Percentiles rank a stretch among this genome's conserved stretches.
Evolutionary conservation across 768 basidiomycete genomes (phyloP).

Genomic region (Hygrophoropsis aurantiaca): DNA sequence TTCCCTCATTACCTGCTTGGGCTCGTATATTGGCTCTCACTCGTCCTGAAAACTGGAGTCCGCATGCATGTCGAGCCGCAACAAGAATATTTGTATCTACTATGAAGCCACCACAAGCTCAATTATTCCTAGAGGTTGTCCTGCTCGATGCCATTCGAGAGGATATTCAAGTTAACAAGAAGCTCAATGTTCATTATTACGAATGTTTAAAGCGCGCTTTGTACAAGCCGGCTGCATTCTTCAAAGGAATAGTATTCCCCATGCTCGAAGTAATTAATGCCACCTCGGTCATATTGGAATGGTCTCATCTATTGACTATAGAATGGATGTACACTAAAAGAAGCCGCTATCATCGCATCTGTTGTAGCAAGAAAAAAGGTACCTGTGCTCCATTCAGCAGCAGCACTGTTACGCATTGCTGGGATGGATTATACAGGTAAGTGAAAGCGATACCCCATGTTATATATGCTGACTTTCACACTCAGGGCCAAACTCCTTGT

Average conservation of each 20-base stretch:
- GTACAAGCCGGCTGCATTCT: slow-evolving; percentile 97
- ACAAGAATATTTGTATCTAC: slow-evolving; percentile 95
- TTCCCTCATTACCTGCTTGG: slow-evolving; percentile 95
- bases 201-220: slow-evolving; percentile 88
- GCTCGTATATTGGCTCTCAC: slow-evolving; percentile 93
- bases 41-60: slow-evolving; percentile 90
- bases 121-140: slow-evolving; percentile 89
- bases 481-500: slow-evolving; percentile 86
- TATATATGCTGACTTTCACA: not conserved
- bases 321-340: slow-evolving; percentile 87
- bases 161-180: slow-evolving; percentile 84
- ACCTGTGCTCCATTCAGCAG: slow-evolving; percentile 95
- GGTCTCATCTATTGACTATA: slow-evolving; percentile 17
- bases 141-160: slow-evolving; percentile 86
- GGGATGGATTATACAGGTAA: slow-evolving; percentile 95
- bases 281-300: slow-evolving; percentile 18
- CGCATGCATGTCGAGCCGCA: slow-evolving; percentile 91
- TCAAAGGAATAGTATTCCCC: slow-evolving; percentile 97
- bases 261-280: slow-evolving; percentile 76
- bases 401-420: slow-evolving; percentile 88
- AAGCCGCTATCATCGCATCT: slow-evolving; percentile 92
- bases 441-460: slow-evolving; percentile 2
- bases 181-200: slow-evolving; percentile 91
- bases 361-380: slow-evolving; percentile 88
- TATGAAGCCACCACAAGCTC: slow-evolving; percentile 93